Conservation (phyloP, 2,329 filamentous ascomycete species). For the Fusarium nurragi region DNA sequence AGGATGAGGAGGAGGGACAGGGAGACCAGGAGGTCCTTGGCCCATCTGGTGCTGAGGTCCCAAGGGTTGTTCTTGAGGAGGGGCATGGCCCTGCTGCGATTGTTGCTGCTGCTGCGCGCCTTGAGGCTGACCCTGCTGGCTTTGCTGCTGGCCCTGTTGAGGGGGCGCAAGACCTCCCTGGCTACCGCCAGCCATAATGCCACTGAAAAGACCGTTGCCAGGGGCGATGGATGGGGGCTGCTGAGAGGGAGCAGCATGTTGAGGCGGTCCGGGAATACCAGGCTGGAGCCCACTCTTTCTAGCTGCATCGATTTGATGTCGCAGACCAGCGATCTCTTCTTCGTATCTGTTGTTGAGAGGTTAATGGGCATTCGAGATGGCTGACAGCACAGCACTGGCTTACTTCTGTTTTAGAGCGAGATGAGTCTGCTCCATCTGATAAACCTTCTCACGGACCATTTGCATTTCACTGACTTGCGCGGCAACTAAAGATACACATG, state of each 20-base stretch:
- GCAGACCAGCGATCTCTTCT: slow-evolving; percentile 85
- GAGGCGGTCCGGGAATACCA: slow-evolving; percentile 73
- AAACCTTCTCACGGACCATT: slow-evolving; percentile 91
- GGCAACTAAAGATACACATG: slow-evolving; percentile 68
- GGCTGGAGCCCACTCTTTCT: slow-evolving; percentile 69
- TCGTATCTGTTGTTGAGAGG: slow-evolving; percentile 77
- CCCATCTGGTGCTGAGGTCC: slow-evolving; percentile 66
- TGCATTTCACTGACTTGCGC: slow-evolving; percentile 95
- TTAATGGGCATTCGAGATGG: slow-evolving; percentile 1
- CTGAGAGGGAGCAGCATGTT: slow-evolving; percentile 82
- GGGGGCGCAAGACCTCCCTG: slow-evolving; percentile 88
- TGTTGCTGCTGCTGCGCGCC: slow-evolving; percentile 57
- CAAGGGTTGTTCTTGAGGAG: slow-evolving; percentile 72
- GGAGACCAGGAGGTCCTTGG: slow-evolving; percentile 76
- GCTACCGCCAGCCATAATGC: slow-evolving; percentile 90
- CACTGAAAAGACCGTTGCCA: slow-evolving; percentile 91
- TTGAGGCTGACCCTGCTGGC: slow-evolving; percentile 56
- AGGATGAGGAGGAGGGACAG: slow-evolving; percentile 66
- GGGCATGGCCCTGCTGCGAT: slow-evolving; percentile 61
- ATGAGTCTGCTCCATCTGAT: slow-evolving; percentile 89
- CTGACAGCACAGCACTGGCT: slow-evolving; percentile 46
- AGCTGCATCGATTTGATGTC: slow-evolving; percentile 84
- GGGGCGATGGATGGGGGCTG: slow-evolving; percentile 90
- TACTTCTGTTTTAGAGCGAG: slow-evolving; percentile 92
- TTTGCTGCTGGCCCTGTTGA: slow-evolving; percentile 71